Conservation (phyloP, 176 grass and related monocot species). For the Oryza officinalis region DNA sequence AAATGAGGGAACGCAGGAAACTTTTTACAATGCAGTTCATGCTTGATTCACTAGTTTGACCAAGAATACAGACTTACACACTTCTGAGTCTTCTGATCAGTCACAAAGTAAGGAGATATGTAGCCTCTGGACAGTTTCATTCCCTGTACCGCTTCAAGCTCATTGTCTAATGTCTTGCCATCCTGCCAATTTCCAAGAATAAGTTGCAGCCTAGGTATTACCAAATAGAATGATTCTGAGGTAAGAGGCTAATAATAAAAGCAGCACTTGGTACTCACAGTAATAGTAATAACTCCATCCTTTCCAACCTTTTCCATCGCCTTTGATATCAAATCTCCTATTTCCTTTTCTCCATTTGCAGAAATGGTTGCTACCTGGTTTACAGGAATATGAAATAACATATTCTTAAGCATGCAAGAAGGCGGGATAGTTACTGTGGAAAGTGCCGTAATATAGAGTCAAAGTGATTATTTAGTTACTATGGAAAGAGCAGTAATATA, state of each 20-base stretch:
- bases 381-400: conserved; percentile 29
- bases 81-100: conserved; percentile 91
- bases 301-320: conserved; percentile 94
- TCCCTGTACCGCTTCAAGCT: conserved; percentile 83
- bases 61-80: conserved; percentile 64
- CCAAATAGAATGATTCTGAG: neutral
- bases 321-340: conserved; percentile 86
- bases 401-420: neutral
- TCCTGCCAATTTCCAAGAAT: conserved; percentile 51
- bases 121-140: conserved; percentile 95
- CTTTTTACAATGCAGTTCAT: neutral
- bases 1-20: neutral
- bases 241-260: conserved; percentile 27
- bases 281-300: conserved; percentile 89
- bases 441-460: neutral
- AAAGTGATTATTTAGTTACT: conserved; percentile 1
- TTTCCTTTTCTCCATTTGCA: conserved; percentile 92
- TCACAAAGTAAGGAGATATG: conserved; percentile 97
- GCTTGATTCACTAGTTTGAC: conserved; percentile 5
- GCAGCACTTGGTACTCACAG: conserved; percentile 55
- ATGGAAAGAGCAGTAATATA: neutral
- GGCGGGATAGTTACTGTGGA: neutral
- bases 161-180: conserved; percentile 85
- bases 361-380: conserved; percentile 93
- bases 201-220: conserved; percentile 19